Conservation (phyloP, 2,329 filamentous ascomycete genomes). For the Colletotrichum neosansevieriae region DNA sequence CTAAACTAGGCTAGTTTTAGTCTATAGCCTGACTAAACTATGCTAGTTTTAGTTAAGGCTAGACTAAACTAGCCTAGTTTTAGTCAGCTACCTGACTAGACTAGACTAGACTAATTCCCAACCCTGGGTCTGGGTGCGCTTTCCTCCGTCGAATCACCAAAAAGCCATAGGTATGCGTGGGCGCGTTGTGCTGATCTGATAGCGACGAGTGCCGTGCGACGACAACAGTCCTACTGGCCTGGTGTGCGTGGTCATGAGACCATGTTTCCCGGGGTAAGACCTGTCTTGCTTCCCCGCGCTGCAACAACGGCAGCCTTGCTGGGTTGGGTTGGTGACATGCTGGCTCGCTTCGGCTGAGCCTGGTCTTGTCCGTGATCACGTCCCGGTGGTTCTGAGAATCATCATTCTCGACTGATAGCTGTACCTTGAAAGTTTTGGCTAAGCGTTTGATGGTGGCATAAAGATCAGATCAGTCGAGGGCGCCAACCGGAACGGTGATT, state of each 20-base stretch:
- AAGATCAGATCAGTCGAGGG: conserved; percentile 25
- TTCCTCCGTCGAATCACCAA: not conserved
- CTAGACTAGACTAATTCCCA: too few relatives aligned
- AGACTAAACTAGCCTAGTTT: too few relatives aligned
- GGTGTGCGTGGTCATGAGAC: conserved; percentile 32
- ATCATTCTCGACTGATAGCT: conserved; percentile 32
- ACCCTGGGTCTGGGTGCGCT: too few relatives aligned
- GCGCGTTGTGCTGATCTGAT: conserved; percentile 11
- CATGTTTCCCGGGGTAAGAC: conserved; percentile 21
- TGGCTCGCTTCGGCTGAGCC: conserved; percentile 6
- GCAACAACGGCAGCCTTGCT: conserved; percentile 12
- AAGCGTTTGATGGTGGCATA: conserved; percentile 9
- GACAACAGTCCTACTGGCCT: conserved; percentile 21
- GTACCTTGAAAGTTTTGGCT: conserved; percentile 4
- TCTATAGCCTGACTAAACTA: too few relatives aligned
- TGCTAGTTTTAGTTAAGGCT: too few relatives aligned
- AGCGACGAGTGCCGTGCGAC: conserved; percentile 22
- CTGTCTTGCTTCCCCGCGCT: conserved; percentile 19
- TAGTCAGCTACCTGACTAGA: too few relatives aligned
- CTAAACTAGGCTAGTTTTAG: too few relatives aligned
- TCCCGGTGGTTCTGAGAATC: not conserved
- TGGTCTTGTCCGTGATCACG: conserved; percentile 1
- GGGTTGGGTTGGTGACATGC: not conserved
- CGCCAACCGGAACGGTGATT: not conserved
- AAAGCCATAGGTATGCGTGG: not conserved